Conservation (phyloP, 352 stramenopile species). For the Globisporangium polare region DNA sequence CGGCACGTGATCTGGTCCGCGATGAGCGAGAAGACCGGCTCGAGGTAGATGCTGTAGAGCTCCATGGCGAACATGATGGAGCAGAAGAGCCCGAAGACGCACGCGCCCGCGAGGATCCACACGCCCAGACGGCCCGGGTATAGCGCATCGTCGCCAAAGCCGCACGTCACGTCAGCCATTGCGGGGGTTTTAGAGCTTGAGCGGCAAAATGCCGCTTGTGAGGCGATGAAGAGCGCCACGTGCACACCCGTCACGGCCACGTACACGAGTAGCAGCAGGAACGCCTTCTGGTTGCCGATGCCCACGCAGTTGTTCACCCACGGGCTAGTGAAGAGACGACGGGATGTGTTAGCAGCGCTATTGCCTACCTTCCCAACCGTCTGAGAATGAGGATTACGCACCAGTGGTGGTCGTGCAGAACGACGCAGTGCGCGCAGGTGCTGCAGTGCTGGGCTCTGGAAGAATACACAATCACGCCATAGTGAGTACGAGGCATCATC, state of each 20-base stretch:
- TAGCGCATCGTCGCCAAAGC: constrained; percentile 47
- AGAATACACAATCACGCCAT: not conserved
- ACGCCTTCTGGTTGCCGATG: constrained; percentile 78
- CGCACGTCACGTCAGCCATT: constrained; percentile 32
- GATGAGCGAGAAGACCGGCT: constrained; percentile 50
- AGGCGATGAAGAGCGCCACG: constrained; percentile 42
- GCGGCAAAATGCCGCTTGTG: constrained; percentile 47
- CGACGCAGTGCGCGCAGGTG: constrained; percentile 71
- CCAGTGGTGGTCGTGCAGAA: constrained; percentile 85
- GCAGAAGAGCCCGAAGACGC: constrained; percentile 76
- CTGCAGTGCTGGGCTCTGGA: constrained; percentile 70
- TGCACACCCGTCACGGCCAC: constrained; percentile 57
- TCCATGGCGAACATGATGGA: constrained; percentile 78
- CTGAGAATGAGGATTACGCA: constrained; percentile 20
- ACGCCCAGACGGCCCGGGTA: constrained; percentile 61
- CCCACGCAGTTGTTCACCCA: constrained; percentile 89
- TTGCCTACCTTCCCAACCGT: not conserved
- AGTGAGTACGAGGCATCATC: not conserved
- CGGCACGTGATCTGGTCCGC: constrained; percentile 50
- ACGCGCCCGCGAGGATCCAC: constrained; percentile 60
- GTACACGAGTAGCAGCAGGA: constrained; percentile 81
- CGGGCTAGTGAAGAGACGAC: constrained; percentile 31
- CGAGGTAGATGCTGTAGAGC: constrained; percentile 68
- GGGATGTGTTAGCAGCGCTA: not conserved
- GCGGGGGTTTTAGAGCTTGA: not conserved